A percentile compares a stretch with the other conserved stretches of the same genome.
Evolutionary conservation across 148 eudicot genomes (phyloP).

Genomic region (Amaranthus cruentus): DNA sequence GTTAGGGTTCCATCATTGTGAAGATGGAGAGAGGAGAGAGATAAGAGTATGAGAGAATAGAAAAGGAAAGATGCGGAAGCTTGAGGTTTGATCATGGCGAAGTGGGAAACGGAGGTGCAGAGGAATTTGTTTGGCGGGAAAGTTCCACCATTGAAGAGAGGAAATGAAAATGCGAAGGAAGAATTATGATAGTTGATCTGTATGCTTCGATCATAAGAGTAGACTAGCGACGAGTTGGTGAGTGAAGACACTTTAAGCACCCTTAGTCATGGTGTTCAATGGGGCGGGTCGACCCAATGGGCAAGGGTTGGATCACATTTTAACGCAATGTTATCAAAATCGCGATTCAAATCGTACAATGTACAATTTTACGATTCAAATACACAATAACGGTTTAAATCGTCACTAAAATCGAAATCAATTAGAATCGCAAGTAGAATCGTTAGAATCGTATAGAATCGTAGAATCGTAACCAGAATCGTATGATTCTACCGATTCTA

Average conservation of each 20-base stretch:
- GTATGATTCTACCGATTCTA: no score
- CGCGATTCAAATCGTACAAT: no score
- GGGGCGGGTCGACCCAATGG: no score
- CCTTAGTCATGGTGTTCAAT: no score
- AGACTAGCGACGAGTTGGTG: not conserved
- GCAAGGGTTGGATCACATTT: no score
- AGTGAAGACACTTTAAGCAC: not conserved
- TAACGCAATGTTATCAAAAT: no score
- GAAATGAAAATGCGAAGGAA: not conserved
- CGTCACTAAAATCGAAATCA: no score
- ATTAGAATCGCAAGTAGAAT: no score
- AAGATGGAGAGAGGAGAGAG: constrained; percentile 26
- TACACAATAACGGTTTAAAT: no score
- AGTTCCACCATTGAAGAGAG: constrained; percentile 26
- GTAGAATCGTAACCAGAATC: no score
- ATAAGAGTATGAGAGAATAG: constrained; percentile 32
- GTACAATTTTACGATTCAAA: no score
- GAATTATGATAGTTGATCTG: not conserved
- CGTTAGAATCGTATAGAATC: no score
- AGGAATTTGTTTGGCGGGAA: constrained; percentile 33
- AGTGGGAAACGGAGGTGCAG: constrained; percentile 3
- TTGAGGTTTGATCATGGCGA: constrained; percentile 42
- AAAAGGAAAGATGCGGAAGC: constrained; percentile 18
- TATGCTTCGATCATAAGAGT: not conserved
- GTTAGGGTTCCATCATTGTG: constrained; percentile 37